Percentiles rank a stretch among this genome's conserved stretches.
phyloP scores from a whole-genome alignment of 2,329 filamentous ascomycete genomes.

The Cyanodermella asteris region DNA sequence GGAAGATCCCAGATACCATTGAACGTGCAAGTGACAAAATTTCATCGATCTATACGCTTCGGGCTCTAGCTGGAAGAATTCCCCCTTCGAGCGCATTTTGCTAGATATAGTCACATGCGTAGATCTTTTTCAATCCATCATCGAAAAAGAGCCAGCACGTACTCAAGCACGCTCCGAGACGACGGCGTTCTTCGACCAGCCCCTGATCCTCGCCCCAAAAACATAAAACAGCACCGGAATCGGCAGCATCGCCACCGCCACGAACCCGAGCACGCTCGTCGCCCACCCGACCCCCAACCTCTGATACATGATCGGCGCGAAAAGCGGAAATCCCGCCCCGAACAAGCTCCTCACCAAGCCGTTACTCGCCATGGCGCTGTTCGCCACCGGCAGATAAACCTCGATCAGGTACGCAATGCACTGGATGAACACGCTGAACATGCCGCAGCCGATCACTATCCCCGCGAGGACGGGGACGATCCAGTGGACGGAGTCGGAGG shows the following conservation, averaged over 20 bases:
- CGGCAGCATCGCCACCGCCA: slow-evolving; percentile 15
- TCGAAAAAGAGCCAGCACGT: too few relatives aligned
- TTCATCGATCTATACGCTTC: too few relatives aligned
- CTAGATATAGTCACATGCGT: too few relatives aligned
- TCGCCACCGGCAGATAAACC: slow-evolving; percentile 12
- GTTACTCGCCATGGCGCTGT: slow-evolving; percentile 13
- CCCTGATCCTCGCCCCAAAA: slow-evolving; percentile 6
- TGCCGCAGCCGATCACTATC: slow-evolving; percentile 15
- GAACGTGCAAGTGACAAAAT: too few relatives aligned
- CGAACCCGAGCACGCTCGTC: slow-evolving; percentile 14
- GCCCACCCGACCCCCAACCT: slow-evolving; percentile 15
- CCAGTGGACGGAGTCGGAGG: background rate
- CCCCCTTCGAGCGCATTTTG: too few relatives aligned
- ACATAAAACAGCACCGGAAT: slow-evolving; percentile 21
- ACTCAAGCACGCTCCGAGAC: too few relatives aligned
- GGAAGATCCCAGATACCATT: too few relatives aligned
- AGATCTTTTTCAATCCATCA: too few relatives aligned
- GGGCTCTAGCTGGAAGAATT: too few relatives aligned
- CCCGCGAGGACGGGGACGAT: slow-evolving; percentile 2
- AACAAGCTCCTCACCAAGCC: slow-evolving; percentile 12
- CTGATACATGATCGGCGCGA: slow-evolving; percentile 14
- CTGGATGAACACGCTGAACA: slow-evolving; percentile 17
- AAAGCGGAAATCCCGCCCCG: slow-evolving; percentile 15
- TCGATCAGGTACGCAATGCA: slow-evolving; percentile 13
- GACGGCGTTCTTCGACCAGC: too few relatives aligned